phyloP scores from a whole-genome alignment of 1,284 basidiomycete genomes.

The Rhodotorula sp. region DNA sequence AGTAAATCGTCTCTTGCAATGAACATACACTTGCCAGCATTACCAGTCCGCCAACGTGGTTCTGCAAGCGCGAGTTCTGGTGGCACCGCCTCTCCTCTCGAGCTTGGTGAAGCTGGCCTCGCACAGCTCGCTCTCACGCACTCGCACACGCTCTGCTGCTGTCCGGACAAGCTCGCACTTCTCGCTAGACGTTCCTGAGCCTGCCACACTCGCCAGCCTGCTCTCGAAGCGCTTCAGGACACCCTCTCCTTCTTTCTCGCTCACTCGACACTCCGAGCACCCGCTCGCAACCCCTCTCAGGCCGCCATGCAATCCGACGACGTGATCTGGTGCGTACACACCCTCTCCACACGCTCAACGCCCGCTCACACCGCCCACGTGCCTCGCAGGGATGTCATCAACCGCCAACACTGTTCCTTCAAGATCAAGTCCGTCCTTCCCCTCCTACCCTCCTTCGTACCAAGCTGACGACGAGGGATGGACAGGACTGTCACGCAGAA shows the following conservation, averaged over 20 bases:
- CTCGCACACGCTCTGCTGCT: background rate
- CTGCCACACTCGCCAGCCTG: background rate
- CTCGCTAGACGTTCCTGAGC: no score
- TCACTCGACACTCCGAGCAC: background rate
- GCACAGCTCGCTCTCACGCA: background rate
- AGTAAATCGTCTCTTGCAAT: no score
- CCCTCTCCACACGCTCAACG: no score
- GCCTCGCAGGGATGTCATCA: slow-evolving; percentile 38
- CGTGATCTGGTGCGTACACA: slow-evolving; percentile 35
- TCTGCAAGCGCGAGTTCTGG: background rate
- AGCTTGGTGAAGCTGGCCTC: background rate
- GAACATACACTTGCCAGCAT: no score
- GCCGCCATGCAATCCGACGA: slow-evolving; percentile 40
- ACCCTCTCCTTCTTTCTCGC: background rate
- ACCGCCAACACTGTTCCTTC: slow-evolving; percentile 37
- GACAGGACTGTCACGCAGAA: slow-evolving; percentile 85
- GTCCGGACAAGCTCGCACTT: background rate
- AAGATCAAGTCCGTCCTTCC: background rate
- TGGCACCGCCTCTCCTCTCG: background rate
- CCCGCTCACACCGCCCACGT: background rate
- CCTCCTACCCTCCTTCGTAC: background rate
- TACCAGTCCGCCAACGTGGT: no score
- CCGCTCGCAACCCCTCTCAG: background rate
- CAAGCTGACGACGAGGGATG: slow-evolving; percentile 1
- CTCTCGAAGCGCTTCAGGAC: background rate